Conservation (phyloP, 805 yeast genomes). For the Sugiyamaella mastotermitis region DNA sequence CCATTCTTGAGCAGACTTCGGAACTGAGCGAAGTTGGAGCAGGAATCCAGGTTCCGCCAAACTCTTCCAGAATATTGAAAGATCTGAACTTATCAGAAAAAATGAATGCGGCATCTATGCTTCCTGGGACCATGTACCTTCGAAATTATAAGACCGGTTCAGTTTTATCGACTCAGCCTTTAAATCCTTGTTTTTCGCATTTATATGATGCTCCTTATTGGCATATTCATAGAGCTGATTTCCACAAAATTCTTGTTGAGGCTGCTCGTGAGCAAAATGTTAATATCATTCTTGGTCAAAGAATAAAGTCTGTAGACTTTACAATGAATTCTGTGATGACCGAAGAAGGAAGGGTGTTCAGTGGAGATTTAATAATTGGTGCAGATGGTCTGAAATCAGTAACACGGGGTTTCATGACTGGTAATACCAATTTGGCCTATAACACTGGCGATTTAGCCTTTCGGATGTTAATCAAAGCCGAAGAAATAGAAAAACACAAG, state of each 20-base stretch:
- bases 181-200: constrained; percentile 20
- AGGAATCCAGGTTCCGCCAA: constrained; percentile 33
- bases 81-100: constrained; percentile 20
- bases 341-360: constrained; percentile 19
- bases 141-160: constrained; percentile 23
- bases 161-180: constrained; percentile 19
- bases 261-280: constrained; percentile 25
- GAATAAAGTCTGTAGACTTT: constrained; percentile 22
- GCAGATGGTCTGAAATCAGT: constrained; percentile 29
- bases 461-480: constrained; percentile 7
- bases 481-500: neutral
- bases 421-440: constrained; percentile 4
- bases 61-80: constrained; percentile 24
- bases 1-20: constrained; percentile 26
- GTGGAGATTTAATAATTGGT: constrained; percentile 28
- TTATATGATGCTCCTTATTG: constrained; percentile 22
- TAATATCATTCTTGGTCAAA: constrained; percentile 15
- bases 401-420: constrained; percentile 21
- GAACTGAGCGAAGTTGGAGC: constrained; percentile 32
- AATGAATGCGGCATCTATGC: constrained; percentile 12
- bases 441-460: constrained; percentile 12
- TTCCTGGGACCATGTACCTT: constrained; percentile 5
- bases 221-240: constrained; percentile 29
- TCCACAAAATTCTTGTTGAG: constrained; percentile 24
- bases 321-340: constrained; percentile 18